These are phyloP conservation scores for Schizophyllum amplum DNA, from an alignment of 1,284 basidiomycete genomes.

Conservation along the genomic window DNA sequence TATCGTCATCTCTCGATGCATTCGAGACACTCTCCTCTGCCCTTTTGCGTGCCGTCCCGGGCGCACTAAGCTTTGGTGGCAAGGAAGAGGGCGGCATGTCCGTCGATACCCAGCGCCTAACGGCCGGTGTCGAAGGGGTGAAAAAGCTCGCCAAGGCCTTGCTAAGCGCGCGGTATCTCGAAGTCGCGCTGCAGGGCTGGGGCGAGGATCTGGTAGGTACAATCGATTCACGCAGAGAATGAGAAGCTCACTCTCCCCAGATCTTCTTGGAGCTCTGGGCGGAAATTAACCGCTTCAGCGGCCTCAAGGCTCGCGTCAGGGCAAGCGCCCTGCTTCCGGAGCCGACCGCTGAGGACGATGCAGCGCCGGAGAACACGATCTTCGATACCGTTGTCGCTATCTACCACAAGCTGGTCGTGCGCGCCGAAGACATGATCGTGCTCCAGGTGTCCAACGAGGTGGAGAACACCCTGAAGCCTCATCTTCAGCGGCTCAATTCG, in stretches of 20 bases:
- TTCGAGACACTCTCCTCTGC: constrained; percentile 87
- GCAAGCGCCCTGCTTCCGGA: constrained; percentile 43
- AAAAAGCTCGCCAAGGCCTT: constrained; percentile 78
- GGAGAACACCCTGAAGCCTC: constrained; percentile 62
- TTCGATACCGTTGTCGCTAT: constrained; percentile 67
- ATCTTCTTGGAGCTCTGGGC: constrained; percentile 86
- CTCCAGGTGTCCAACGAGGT: constrained; percentile 76
- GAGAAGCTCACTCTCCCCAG: constrained; percentile 28
- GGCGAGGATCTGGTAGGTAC: constrained; percentile 74
- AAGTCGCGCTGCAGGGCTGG: constrained; percentile 65
- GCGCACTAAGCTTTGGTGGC: constrained; percentile 52
- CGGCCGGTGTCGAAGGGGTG: constrained; percentile 73
- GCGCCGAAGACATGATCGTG: constrained; percentile 83
- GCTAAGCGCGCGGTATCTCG: constrained; percentile 69
- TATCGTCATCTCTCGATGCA: constrained; percentile 82
- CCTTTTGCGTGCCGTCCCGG: constrained; percentile 86
- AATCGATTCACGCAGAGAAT: not conserved
- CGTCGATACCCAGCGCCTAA: constrained; percentile 53
- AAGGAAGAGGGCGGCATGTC: constrained; percentile 39
- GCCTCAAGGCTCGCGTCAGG: constrained; percentile 41
- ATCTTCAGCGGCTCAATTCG: constrained; percentile 38
- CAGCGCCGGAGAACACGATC: constrained; percentile 52
- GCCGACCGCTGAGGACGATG: constrained; percentile 26
- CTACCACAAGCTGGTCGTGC: constrained; percentile 51
- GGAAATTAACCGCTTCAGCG: constrained; percentile 57